Base-by-base conservation (phyloP, 1,284 basidiomycete species). In the Tremellales sp. region DNA sequence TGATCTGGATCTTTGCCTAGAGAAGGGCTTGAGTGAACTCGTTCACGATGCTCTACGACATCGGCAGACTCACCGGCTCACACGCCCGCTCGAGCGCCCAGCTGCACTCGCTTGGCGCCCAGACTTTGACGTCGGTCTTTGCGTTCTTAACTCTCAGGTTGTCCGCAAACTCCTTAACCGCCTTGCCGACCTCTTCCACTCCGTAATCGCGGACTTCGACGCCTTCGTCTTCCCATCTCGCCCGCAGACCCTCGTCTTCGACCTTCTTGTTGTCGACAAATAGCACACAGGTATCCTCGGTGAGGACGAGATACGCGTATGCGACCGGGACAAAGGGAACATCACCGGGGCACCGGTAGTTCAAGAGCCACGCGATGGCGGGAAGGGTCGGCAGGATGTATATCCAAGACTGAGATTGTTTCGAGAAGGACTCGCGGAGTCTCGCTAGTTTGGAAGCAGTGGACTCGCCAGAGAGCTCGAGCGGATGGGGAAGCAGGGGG, bases 311-410 rank as follows among this genome's bases (percentile, higher is more conserved):
- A 62, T 93, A 94, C 0, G 86, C 80, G 43, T 86, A 86, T 73
- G 93, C 92, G 8, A 94, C 79, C 0, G 90, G 90, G 59, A 86
- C 89, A 75, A 81, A 87, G 0, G 86, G 87, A 26, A 95, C 83
- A 61, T 95, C 92, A 1, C 48, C 46, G 2, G 57, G 55, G 37
- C 88, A 88, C 40, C 92, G 83, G 43, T 91, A 76, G 66, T 94
- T 94, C 16, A 92, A 76, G 5, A 86, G 60, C 76, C 86, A 92
- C 0, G 87, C 86, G 79, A 75, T 67, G 18, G 74, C 61, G 5
- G 71, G 67, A 2, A 78, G 60, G 10, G 70, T 58, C 1, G 74
- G 68, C n/a, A 76, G 45, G 18, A 77, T 50, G 56, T 73, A 76
- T 21, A 68, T 45, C 61, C 70, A 66, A 10, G 18, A 22, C 28